Evolutionary conservation across 2,329 filamentous ascomycete genomes (phyloP), one percentile per base, ranked within the genome.

Genomic region (Ophiocordyceps camponoti-floridani): DNA sequence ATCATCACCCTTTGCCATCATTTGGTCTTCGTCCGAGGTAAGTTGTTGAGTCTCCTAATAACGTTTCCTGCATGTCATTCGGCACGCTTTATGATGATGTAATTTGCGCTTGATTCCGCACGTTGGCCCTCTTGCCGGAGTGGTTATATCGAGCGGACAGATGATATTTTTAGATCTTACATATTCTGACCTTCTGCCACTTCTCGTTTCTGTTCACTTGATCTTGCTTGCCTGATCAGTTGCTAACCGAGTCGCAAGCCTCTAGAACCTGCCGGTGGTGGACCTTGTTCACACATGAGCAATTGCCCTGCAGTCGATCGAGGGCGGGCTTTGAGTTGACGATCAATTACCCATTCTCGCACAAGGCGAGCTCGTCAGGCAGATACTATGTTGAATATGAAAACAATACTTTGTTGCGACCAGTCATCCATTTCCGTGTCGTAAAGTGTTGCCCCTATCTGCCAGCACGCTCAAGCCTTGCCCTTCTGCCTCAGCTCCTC

Each of bases 31-130:
- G 26, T 26, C 10, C 10, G 12, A 53, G 59, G 58, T 61, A 60
- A 60, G 58, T 43, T 44, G 33, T 19, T 28, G 33, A 16, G 16
- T 35, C 12, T 35, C 7, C n/a, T 14, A 7, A 41, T 26, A 31
- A 23, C 18, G 45, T 37, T 49, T 30, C 44, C 46, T 42, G 46
- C 45, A 44, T 4, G 41, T 40, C 41, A 35, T 46, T 49, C 47
- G 40, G 31, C 28, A 23, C 38, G 47, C 47, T 50, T 61, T 54
- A 82, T 84, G 88, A 94, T 94, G 87, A 82, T 71, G 84, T 62
- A 94, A 94, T 95, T 95, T 95, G 87, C 88, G 87, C 89, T 89
- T 93, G 87, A 95, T 82, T 75, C 72, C 68, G 64, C 64, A 64
- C 69, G 78, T 77, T 88, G 86, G 85, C 73, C 69, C 83, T 78